A percentile compares a stretch with the other conserved stretches of the same genome.
Conservation (phyloP, 1,284 basidiomycete species). For the Neolentinus lepideus region DNA sequence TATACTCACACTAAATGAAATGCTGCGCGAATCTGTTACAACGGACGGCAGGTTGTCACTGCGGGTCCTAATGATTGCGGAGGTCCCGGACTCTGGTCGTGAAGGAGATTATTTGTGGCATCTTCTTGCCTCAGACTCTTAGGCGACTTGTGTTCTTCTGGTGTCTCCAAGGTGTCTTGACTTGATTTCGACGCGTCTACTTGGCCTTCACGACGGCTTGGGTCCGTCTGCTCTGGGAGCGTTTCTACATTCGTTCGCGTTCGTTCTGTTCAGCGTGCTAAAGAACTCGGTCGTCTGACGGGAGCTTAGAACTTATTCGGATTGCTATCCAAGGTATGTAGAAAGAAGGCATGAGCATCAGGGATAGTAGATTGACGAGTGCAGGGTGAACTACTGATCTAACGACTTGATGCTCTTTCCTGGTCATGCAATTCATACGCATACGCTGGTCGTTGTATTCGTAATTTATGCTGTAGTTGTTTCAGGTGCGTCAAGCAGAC, state of each 20-base stretch:
- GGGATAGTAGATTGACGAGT: neutral
- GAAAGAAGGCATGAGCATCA: neutral
- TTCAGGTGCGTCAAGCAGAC: slow-evolving; percentile 9
- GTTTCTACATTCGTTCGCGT: neutral
- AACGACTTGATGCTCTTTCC: neutral
- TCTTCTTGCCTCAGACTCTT: no score
- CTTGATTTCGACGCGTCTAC: neutral
- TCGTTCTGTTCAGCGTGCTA: neutral
- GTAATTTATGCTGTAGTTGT: slow-evolving; percentile 6
- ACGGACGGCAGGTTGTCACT: no score
- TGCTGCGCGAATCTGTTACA: no score
- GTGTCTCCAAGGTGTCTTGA: neutral
- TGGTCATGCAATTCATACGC: slow-evolving; percentile 10
- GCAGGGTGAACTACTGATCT: neutral
- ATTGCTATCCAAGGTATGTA: neutral
- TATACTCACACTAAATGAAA: no score
- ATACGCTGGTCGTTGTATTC: slow-evolving; percentile 19
- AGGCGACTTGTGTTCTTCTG: neutral
- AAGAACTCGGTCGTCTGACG: neutral
- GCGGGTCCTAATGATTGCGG: neutral
- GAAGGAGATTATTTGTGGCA: neutral
- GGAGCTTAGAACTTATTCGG: no score
- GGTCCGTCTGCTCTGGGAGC: neutral
- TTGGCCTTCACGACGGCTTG: neutral
- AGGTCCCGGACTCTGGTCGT: neutral